A percentile compares a stretch with the other conserved stretches of the same genome.
Conservation (phyloP, 108 stramenopile species). For the Skeletonema marinoi region DNA sequence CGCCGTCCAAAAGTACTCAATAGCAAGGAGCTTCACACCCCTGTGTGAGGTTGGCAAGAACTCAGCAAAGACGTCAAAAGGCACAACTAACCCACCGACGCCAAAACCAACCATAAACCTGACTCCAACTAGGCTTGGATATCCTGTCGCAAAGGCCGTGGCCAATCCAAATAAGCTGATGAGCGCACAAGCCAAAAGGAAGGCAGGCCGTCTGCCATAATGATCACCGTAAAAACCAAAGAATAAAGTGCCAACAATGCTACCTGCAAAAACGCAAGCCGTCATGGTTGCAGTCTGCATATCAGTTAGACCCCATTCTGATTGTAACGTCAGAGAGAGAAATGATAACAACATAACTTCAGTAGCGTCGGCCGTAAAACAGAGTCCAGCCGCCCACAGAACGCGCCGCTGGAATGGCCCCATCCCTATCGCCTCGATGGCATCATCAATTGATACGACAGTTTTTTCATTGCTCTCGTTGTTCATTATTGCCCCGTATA, state of each 20-base stretch:
- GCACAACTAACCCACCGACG: slow-evolving; percentile 77
- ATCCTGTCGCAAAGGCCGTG: slow-evolving; percentile 56
- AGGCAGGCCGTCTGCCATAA: slow-evolving; percentile 75
- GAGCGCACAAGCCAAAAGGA: slow-evolving; percentile 57
- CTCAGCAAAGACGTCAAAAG: slow-evolving; percentile 85
- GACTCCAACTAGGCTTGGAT: slow-evolving; percentile 42
- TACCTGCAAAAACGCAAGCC: slow-evolving; percentile 73
- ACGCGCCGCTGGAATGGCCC: slow-evolving; percentile 70
- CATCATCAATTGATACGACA: slow-evolving; percentile 58
- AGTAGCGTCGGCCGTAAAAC: slow-evolving; percentile 87
- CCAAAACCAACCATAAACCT: slow-evolving; percentile 79
- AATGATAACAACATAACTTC: slow-evolving; percentile 80
- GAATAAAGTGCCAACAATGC: slow-evolving; percentile 69
- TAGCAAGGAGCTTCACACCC: slow-evolving; percentile 62
- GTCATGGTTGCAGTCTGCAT: slow-evolving; percentile 69
- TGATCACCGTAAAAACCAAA: slow-evolving; percentile 82
- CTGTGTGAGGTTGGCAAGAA: slow-evolving; percentile 56
- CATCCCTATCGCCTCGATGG: slow-evolving; percentile 73
- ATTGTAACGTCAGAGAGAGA: slow-evolving; percentile 63
- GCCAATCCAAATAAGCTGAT: slow-evolving; percentile 71
- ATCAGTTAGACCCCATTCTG: slow-evolving; percentile 66
- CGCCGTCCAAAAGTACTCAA: slow-evolving; percentile 87
- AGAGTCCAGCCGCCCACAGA: slow-evolving; percentile 73
- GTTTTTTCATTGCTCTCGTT: not conserved
- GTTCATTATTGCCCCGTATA: not conserved